Percentiles rank a stretch among this genome's conserved stretches.
These are phyloP conservation scores for Cubamyces lactineus DNA, from an alignment of 768 basidiomycete genomes.

Conservation along the genomic window DNA sequence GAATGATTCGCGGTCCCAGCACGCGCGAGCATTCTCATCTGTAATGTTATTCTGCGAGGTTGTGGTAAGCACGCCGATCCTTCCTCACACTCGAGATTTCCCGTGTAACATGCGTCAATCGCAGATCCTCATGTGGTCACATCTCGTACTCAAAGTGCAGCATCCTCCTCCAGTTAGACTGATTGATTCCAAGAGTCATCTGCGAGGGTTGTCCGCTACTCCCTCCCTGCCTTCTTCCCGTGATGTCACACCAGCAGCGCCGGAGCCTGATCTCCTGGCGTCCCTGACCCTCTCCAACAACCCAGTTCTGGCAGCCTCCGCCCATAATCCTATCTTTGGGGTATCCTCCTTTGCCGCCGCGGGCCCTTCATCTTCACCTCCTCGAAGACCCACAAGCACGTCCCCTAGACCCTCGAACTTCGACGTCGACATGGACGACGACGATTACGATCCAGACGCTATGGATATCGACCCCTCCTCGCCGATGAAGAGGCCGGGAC, in stretches of 20 bases:
- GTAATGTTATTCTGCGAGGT: slow-evolving; percentile 54
- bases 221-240: slow-evolving; percentile 33
- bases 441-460: slow-evolving; percentile 43
- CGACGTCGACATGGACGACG: slow-evolving; percentile 33
- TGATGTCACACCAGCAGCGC: slow-evolving; percentile 45
- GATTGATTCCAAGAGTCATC: slow-evolving; percentile 56
- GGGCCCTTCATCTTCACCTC: slow-evolving; percentile 22
- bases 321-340: slow-evolving; percentile 64
- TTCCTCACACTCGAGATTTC: background rate
- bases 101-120: background rate
- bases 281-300: slow-evolving; percentile 67
- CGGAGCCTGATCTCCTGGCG: slow-evolving; percentile 63
- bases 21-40: slow-evolving; percentile 51
- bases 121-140: slow-evolving; percentile 58
- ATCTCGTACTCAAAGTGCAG: slow-evolving; percentile 60
- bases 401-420: slow-evolving; percentile 17
- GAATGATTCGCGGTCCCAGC: slow-evolving; percentile 39
- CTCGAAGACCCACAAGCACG: slow-evolving; percentile 8
- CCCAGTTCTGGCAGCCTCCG: slow-evolving; percentile 48
- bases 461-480: slow-evolving; percentile 57
- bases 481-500: slow-evolving; percentile 17
- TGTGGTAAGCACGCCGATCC: slow-evolving; percentile 46
- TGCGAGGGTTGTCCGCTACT: slow-evolving; percentile 23
- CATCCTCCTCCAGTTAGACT: slow-evolving; percentile 74
- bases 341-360: slow-evolving; percentile 57